Base-by-base conservation (phyloP, 371 early-diverging fungal species). In the Blakeslea trispora region DNA sequence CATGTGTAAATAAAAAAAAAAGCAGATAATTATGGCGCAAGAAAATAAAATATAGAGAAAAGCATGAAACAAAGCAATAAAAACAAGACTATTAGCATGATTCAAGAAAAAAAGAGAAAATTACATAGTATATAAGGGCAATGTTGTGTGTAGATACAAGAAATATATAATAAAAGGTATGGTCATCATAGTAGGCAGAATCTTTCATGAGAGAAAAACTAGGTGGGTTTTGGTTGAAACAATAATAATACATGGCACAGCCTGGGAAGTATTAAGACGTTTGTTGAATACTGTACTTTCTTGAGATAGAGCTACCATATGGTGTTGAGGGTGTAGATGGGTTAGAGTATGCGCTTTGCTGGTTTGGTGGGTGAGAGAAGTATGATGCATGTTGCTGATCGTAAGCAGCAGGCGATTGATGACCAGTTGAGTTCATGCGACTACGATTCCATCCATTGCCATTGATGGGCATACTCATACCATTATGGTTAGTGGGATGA, bases 321-420 rank as follows among this genome's bases (percentile, higher is more conserved):
- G 64, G 58, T 24, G 64, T 58, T 21, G 64, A 47, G 13, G 58
- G 58, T 0, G 63, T 44, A 24, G 63, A 48, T 15, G 19, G 24
- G 28, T 55, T 61, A 17, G 58, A 54, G 41, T 53, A 57, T 22
- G 57, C 53, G 45, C 44, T 58, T 31, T 41, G 41, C 9, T 21
- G 17, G 10, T 21, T 43, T 40, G 61, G 5, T 14, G 61, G 41
- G 39, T 61, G 54, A 50, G 61, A 61, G 34, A 64, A 64, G 31
- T 64, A 64, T 31, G 64, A 64, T 24, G 55, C 50, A 28, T 63
- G 64, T 21, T 48, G 55, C 22, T 48, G 43, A 24, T 63, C 59
- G 43, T 63, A 63, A 18, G 47, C 43, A 43, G 48, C 53, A 28
- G 63, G 58, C 6, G 64, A 58, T 2, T 49, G 59, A 50, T 50